A percentile compares a stretch with the other conserved stretches of the same genome.
These are phyloP conservation scores for Colletotrichum lupini DNA, from an alignment of 2,329 filamentous ascomycete species.

Conservation along the genomic window DNA sequence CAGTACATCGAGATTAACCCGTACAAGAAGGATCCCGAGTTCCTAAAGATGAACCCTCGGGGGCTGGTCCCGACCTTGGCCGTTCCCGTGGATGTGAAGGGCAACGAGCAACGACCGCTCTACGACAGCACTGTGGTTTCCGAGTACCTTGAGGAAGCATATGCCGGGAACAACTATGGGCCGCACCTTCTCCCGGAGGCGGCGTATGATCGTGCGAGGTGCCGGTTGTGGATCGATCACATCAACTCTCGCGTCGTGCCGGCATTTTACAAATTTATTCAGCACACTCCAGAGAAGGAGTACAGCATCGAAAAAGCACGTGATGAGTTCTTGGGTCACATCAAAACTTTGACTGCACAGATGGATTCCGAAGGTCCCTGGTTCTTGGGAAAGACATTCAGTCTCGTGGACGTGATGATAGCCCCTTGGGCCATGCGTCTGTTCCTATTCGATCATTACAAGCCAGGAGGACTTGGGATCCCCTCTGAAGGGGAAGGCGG, in stretches of 20 bases:
- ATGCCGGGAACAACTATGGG: constrained; percentile 57
- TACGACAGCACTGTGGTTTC: constrained; percentile 80
- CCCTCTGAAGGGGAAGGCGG: constrained; percentile 44
- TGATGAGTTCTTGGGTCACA: constrained; percentile 65
- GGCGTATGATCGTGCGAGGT: constrained; percentile 72
- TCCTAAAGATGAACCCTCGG: constrained; percentile 78
- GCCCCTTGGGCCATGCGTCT: constrained; percentile 79
- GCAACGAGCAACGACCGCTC: constrained; percentile 63
- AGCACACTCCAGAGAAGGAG: constrained; percentile 62
- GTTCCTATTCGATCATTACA: constrained; percentile 82
- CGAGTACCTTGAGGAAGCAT: constrained; percentile 82
- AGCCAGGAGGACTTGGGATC: constrained; percentile 64
- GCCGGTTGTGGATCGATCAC: constrained; percentile 80
- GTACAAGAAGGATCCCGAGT: constrained; percentile 76
- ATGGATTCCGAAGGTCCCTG: constrained; percentile 70
- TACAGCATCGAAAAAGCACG: constrained; percentile 65
- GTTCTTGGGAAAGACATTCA: constrained; percentile 73
- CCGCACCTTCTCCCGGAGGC: constrained; percentile 68
- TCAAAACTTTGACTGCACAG: constrained; percentile 71
- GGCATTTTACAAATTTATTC: constrained; percentile 72
- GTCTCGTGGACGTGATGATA: constrained; percentile 76
- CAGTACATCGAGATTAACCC: constrained; percentile 84
- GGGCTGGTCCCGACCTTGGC: constrained; percentile 79
- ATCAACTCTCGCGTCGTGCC: constrained; percentile 75
- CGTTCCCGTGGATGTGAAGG: constrained; percentile 49